A percentile compares a stretch with the other conserved stretches of the same genome.
phyloP scores from a whole-genome alignment of 495 filamentous ascomycete species.

The Aspergillus saccharolyticus region DNA sequence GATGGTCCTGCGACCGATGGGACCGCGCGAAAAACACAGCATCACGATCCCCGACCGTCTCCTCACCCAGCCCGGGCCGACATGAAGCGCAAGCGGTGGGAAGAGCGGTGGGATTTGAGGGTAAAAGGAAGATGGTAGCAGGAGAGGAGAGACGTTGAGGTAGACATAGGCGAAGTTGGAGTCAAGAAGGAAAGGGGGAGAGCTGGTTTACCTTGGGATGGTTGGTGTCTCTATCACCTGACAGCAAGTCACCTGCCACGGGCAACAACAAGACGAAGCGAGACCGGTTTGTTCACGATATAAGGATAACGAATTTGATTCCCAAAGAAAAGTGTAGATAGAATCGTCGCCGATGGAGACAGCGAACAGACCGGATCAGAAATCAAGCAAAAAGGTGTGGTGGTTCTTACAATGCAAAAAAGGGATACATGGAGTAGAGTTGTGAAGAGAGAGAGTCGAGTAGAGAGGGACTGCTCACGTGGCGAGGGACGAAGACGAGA shows the following conservation, averaged over 20 bases:
- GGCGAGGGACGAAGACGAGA: slow-evolving; percentile 27
- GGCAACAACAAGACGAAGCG: slow-evolving; percentile 43
- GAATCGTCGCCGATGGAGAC: slow-evolving; percentile 4
- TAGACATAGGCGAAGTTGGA: slow-evolving; percentile 20
- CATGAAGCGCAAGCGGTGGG: slow-evolving; percentile 2
- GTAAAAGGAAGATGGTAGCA: neutral
- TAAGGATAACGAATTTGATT: slow-evolving; percentile 21
- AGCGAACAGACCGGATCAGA: slow-evolving; percentile 16
- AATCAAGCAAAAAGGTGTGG: slow-evolving; percentile 20
- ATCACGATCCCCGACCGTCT: slow-evolving; percentile 13
- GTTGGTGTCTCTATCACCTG: slow-evolving; percentile 49
- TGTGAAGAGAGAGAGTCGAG: slow-evolving; percentile 25
- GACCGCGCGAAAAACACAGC: slow-evolving; percentile 18
- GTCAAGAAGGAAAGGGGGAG: slow-evolving; percentile 14
- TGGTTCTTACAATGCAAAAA: slow-evolving; percentile 28
- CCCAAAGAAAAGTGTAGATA: slow-evolving; percentile 15
- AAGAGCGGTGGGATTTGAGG: slow-evolving; percentile 3
- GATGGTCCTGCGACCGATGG: slow-evolving; percentile 27
- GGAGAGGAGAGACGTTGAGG: slow-evolving; percentile 7
- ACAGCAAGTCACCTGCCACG: slow-evolving; percentile 49
- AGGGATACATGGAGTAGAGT: slow-evolving; percentile 29
- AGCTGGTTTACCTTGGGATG: slow-evolving; percentile 42
- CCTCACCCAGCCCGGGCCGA: slow-evolving; percentile 9
- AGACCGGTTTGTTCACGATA: slow-evolving; percentile 31
- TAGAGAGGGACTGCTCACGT: slow-evolving; percentile 46